Percentiles rank a stretch among this genome's conserved stretches.
phyloP scores from a whole-genome alignment of 2,329 filamentous ascomycete species.

The Alternaria rosae region DNA sequence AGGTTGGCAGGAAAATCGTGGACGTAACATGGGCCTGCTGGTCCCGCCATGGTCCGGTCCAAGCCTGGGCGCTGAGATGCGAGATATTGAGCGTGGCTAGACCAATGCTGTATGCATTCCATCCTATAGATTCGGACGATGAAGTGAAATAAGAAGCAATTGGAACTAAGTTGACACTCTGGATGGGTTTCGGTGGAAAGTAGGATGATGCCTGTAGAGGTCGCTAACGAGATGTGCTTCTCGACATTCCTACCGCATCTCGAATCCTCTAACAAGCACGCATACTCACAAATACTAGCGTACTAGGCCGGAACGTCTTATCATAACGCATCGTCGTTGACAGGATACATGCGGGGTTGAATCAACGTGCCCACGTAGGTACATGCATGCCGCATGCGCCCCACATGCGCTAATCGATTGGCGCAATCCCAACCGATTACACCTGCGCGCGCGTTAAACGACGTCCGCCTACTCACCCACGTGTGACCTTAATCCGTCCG shows the following conservation, averaged over 20 bases:
- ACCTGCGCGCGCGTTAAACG: neutral
- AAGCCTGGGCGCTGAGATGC: neutral
- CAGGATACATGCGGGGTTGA: neutral
- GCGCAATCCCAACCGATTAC: neutral
- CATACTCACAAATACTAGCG: neutral
- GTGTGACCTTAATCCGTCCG: neutral
- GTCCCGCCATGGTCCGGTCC: neutral
- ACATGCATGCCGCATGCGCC: neutral
- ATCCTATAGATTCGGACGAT: no score
- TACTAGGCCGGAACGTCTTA: neutral
- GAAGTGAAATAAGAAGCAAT: no score
- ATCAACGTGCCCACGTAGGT: neutral
- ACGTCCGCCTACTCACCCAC: neutral
- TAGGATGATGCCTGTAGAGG: no score
- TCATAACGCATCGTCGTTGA: neutral
- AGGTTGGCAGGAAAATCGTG: neutral
- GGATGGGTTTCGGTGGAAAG: no score
- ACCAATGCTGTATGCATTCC: no score
- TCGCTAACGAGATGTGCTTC: no score
- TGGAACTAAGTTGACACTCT: no score
- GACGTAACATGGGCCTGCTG: neutral
- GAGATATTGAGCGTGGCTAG: neutral
- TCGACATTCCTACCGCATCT: no score
- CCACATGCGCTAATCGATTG: constrained; percentile 2
- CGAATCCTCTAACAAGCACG: no score